phyloP scores from a whole-genome alignment of 2,329 filamentous ascomycete genomes.

The Rutstroemia sp. region DNA sequence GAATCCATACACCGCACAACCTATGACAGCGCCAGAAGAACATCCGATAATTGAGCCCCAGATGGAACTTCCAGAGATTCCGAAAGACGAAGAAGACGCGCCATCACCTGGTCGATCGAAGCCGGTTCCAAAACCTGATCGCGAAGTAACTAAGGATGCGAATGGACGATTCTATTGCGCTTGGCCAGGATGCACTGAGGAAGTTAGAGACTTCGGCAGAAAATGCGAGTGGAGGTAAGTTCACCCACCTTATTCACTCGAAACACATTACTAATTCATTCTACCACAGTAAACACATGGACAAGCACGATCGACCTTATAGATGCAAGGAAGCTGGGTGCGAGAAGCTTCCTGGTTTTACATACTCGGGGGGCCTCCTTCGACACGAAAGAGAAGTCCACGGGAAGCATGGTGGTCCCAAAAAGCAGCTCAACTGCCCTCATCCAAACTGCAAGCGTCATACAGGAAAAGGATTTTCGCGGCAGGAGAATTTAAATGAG shows the following conservation, averaged over 20 bases:
- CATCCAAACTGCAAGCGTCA: slow-evolving; percentile 84
- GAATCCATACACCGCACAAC: slow-evolving; percentile 24
- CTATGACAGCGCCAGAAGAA: slow-evolving; percentile 17
- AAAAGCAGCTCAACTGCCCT: slow-evolving; percentile 81
- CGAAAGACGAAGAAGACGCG: slow-evolving; percentile 25
- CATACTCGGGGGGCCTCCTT: slow-evolving; percentile 83
- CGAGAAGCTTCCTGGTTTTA: slow-evolving; percentile 89
- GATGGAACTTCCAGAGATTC: slow-evolving; percentile 24
- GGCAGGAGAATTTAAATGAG: slow-evolving; percentile 90
- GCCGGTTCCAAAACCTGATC: slow-evolving; percentile 51
- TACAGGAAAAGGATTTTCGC: slow-evolving; percentile 80
- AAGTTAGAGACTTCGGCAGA: slow-evolving; percentile 60
- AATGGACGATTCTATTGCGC: slow-evolving; percentile 75
- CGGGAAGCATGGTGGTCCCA: slow-evolving; percentile 60
- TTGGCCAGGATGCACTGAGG: slow-evolving; percentile 59
- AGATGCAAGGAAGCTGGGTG: slow-evolving; percentile 77
- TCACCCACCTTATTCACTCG: slow-evolving; percentile 25
- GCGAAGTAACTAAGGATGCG: slow-evolving; percentile 51
- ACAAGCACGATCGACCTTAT: slow-evolving; percentile 92
- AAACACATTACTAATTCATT: neutral
- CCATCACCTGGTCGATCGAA: slow-evolving; percentile 33
- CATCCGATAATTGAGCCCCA: slow-evolving; percentile 10
- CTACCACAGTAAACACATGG: slow-evolving; percentile 83
- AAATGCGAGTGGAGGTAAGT: slow-evolving; percentile 87
- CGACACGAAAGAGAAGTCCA: slow-evolving; percentile 93